These are phyloP conservation scores for Kwoniella dendrophila DNA, from an alignment of 768 basidiomycete genomes.

Conservation along the genomic window DNA sequence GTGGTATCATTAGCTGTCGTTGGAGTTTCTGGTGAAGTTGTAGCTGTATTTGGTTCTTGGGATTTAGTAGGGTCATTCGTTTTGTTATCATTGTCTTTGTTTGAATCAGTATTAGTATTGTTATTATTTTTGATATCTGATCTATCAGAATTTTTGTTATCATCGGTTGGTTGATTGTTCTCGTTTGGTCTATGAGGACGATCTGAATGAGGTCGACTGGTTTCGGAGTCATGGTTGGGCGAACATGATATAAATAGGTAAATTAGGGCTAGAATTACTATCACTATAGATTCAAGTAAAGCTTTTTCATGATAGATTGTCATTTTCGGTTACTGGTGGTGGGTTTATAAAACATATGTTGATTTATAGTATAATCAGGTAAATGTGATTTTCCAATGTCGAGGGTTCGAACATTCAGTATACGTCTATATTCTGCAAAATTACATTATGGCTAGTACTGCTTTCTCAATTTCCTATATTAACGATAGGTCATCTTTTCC, in stretches of 20 bases:
- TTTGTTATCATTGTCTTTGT: neutral
- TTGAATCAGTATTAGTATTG: slow-evolving; percentile 1
- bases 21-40: neutral
- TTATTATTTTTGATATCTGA: neutral
- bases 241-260: slow-evolving; percentile 13
- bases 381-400: too few relatives aligned
- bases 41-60: neutral
- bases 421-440: too few relatives aligned
- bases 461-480: too few relatives aligned
- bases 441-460: too few relatives aligned
- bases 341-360: too few relatives aligned
- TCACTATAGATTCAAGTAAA: slow-evolving; percentile 15
- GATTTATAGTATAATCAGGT: neutral
- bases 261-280: slow-evolving; percentile 15
- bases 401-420: too few relatives aligned
- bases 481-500: too few relatives aligned
- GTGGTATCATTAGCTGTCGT: neutral
- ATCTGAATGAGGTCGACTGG: neutral
- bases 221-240: too few relatives aligned
- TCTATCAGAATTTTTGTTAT: neutral
- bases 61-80: neutral
- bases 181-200: neutral
- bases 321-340: neutral
- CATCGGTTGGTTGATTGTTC: neutral
- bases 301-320: slow-evolving; percentile 22